Base-by-base conservation (phyloP, 2,329 filamentous ascomycete species). In the Trichoderma oligosporum region DNA sequence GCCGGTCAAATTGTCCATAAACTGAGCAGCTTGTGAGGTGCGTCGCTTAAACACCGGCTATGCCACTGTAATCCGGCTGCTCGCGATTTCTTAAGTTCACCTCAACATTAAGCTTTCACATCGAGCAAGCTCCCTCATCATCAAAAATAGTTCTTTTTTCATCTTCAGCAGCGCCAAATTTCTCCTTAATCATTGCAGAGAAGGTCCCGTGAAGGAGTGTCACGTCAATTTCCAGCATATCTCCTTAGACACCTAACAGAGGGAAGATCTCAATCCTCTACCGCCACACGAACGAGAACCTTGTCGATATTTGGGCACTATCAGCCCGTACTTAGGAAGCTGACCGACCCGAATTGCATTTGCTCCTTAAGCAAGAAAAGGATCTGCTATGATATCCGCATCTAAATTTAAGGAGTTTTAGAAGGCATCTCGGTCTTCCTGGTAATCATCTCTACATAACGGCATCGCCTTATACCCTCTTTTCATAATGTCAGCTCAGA, bases 401-500 rank as follows among this genome's bases (percentile, higher is more conserved):
- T 2, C 7, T 25, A 24, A 16, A 11, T 7, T 18, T 16, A n/a
- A 2, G 7, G 7, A 3, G 41, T 29, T 36, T 6, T n/a, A 29
- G 12, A 16, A 38, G 12, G 8, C 31, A n/a, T 14, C 20, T 7
- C 25, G 7, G 16, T 27, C 16, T 16, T 24, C 29, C 11, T 38
- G 2, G 25, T 4, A 4, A 39, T 33, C 25, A 11, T 18, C 24
- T 33, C 7, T 11, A 20, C 9, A 35, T n/a, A 25, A 22, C 39
- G 14, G 9, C 14, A 8, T 14, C 25, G 16, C 35, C 16, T 38
- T 22, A 41, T 27, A 27, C 12, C 18, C 41, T 36, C 41, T 27
- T 16, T 27, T 45, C 31, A 16, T 25, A 60, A 74, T 74, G 73
- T 72, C 73, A 57, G 68, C 67, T 49, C 70, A 71, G 25, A 59